A percentile compares a stretch with the other conserved stretches of the same genome.
phyloP scores from a whole-genome alignment of 805 yeast genomes.

The Hyphopichia homilentoma region DNA sequence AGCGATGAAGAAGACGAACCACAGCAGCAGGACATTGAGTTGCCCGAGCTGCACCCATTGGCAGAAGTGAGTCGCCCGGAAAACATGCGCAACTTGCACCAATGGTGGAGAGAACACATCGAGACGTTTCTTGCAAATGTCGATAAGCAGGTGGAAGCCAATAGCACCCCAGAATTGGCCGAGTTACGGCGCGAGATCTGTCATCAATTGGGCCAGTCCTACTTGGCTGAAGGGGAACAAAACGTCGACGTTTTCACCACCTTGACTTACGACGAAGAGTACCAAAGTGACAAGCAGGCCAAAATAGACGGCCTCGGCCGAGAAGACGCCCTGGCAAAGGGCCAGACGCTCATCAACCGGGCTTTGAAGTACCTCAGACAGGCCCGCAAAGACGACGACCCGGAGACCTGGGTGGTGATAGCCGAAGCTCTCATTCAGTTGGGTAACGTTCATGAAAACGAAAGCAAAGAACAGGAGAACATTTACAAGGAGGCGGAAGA shows the following conservation, averaged over 20 bases:
- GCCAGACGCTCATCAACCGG: constrained; percentile 42
- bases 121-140: constrained; percentile 28
- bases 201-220: constrained; percentile 58
- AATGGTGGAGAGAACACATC: constrained; percentile 54
- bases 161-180: constrained; percentile 4
- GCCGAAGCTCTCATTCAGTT: constrained; percentile 83
- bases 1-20: constrained; percentile 16
- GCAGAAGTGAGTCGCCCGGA: constrained; percentile 36
- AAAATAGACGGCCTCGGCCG: constrained; percentile 34
- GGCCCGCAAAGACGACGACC: constrained; percentile 69
- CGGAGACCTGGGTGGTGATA: constrained; percentile 74
- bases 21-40: constrained; percentile 31
- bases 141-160: constrained; percentile 12
- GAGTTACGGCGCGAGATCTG: constrained; percentile 38
- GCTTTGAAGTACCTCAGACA: constrained; percentile 57
- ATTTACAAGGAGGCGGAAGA: constrained; percentile 68
- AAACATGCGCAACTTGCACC: constrained; percentile 46
- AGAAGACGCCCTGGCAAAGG: constrained; percentile 46
- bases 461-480: constrained; percentile 62
- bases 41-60: constrained; percentile 56
- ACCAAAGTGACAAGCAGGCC: constrained; percentile 25
- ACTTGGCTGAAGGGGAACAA: constrained; percentile 60
- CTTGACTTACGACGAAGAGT: constrained; percentile 56
- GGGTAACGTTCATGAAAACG: constrained; percentile 69
- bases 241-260: constrained; percentile 54